Conservation (phyloP, 345 rosid genomes). For the Excoecaria agallocha region DNA sequence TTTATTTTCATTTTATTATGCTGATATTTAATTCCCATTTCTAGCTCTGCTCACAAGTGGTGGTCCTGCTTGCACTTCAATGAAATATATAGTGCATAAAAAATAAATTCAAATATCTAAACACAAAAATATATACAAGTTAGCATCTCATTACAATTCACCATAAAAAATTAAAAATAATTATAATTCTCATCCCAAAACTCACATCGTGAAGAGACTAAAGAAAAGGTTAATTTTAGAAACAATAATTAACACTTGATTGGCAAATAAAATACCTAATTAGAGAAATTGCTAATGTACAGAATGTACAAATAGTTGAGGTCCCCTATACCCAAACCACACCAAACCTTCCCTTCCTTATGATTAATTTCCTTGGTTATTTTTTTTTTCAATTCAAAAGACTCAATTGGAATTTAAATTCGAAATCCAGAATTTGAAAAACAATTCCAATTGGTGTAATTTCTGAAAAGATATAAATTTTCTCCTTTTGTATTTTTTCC, state of each 20-base stretch:
- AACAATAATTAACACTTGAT: constrained; percentile 13
- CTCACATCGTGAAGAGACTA: not conserved
- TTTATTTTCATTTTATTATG: too few relatives aligned
- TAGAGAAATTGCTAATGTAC: constrained; percentile 50
- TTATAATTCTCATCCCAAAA: constrained; percentile 12
- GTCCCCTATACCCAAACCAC: constrained; percentile 26
- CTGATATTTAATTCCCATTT: too few relatives aligned
- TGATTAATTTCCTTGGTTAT: constrained; percentile 6
- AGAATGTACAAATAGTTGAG: constrained; percentile 35
- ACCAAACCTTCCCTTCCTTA: not conserved
- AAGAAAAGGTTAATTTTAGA: not conserved
- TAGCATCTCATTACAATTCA: constrained; percentile 15
- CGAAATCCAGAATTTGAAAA: not conserved
- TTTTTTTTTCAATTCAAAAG: not conserved
- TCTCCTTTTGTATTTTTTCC: constrained; percentile 1
- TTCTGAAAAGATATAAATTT: not conserved
- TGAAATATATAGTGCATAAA: too few relatives aligned
- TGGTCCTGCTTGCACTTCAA: too few relatives aligned
- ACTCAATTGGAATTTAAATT: not conserved
- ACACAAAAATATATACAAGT: not conserved
- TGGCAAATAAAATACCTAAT: constrained; percentile 36
- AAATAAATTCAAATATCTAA: not conserved
- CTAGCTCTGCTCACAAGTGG: too few relatives aligned
- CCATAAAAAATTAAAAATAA: not conserved
- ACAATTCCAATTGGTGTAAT: constrained; percentile 2